Base-by-base conservation (phyloP, 2,329 filamentous ascomycete genomes). In the Laburnicola sp. region DNA sequence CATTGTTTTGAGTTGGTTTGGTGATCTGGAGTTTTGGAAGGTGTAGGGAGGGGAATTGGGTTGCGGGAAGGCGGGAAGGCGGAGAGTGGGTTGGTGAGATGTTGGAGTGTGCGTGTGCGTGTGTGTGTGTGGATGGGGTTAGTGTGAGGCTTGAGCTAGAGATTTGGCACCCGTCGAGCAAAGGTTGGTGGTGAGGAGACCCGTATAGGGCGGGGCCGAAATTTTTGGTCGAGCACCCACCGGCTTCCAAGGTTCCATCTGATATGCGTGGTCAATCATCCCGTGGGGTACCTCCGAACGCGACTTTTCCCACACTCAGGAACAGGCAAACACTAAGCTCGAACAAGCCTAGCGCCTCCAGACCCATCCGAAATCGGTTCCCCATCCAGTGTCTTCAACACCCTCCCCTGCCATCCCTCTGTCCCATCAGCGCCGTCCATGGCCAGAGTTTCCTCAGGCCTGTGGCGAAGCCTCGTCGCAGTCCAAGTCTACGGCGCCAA, bases 401-500 rank as follows among this genome's bases (percentile, higher is more conserved):
- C 16, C 16, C 26, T 45, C 10, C 34, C 31, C 34, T 32, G 9
- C 30, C 10, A 7, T 10, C 11, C n/a, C 30, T 23, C 27, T 4
- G 7, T 27, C 34, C 25, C 40, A 48, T 34, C 32, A 32, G 2
- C 42, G 25, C 39, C 50, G 48, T 63, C 51, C 44, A 70, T 71
- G 69, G 76, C 71, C 69, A 63, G 80, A 25, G 73, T 84, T 45
- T 79, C 83, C 41, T 80, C 84, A 45, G 77, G 84, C 41, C 77
- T 91, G 32, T 89, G 86, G 83, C 84, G 86, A 53, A 82, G 82
- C 6, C 77, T 92, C 47, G 83, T 84, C 54, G 79, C 84, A 9
- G 82, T 89, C 60, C 89, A 94, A 71, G 77, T 95, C 32, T 95
- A 88, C 64, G 90, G 90, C 26, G 88, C 90, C 40, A 94, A 93